Evolutionary conservation across 2,329 filamentous ascomycete species (phyloP).

Genomic region (Tolypocladium album): DNA sequence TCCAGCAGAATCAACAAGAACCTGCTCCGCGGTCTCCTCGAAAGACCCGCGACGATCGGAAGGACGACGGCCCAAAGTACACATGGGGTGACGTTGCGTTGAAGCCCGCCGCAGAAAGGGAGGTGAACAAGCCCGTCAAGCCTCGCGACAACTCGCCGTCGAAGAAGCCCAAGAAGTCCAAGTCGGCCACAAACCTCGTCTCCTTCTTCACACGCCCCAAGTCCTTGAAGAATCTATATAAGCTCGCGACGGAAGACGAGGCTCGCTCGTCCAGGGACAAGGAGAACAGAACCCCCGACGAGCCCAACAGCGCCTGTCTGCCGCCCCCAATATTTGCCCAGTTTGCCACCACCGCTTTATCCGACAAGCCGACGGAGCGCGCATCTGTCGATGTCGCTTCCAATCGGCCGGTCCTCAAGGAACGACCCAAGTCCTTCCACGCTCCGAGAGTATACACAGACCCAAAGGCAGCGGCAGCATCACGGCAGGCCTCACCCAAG

Average conservation of each 20-base stretch:
- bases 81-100: constrained; percentile 28
- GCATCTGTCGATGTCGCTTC: constrained; percentile 3
- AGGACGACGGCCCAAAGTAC: constrained; percentile 18
- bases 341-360: constrained; percentile 33
- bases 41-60: constrained; percentile 22
- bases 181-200: constrained; percentile 74
- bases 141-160: constrained; percentile 38
- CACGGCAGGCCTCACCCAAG: constrained; percentile 17
- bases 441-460: constrained; percentile 13
- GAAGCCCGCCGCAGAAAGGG: constrained; percentile 28
- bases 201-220: constrained; percentile 65
- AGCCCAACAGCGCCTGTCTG: constrained; percentile 10
- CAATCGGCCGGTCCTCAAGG: constrained; percentile 16
- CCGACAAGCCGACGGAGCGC: not conserved
- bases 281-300: constrained; percentile 62
- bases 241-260: constrained; percentile 40
- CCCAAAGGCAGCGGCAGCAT: constrained; percentile 6
- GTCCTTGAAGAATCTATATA: constrained; percentile 57
- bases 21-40: constrained; percentile 26
- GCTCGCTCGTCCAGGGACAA: constrained; percentile 54
- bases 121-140: constrained; percentile 22
- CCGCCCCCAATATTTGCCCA: constrained; percentile 73
- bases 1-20: constrained; percentile 44
- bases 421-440: constrained; percentile 42
- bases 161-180: constrained; percentile 67